A percentile compares a stretch with the other conserved stretches of the same genome.
These are phyloP conservation scores for Diaporthe caulivora DNA, from an alignment of 2,329 filamentous ascomycete species.

Conservation along the genomic window DNA sequence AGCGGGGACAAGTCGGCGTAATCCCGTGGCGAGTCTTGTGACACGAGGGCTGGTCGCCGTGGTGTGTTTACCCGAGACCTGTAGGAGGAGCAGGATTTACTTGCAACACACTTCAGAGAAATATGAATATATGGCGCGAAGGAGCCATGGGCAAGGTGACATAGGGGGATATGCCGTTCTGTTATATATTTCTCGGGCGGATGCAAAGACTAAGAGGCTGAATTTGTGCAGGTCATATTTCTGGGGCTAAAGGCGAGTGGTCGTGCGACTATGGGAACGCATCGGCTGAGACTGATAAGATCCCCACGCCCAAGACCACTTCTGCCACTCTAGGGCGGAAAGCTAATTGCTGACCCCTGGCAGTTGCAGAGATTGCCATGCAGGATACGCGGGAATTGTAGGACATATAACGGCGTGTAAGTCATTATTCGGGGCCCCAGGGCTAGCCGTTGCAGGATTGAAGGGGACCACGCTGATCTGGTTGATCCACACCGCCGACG, in stretches of 20 bases:
- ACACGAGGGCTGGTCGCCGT: neutral
- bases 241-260: conserved; percentile 27
- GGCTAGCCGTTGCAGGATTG: neutral
- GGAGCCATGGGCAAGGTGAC: fast-evolving
- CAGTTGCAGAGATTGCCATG: conserved; percentile 23
- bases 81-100: neutral
- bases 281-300: conserved; percentile 22
- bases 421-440: neutral
- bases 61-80: neutral
- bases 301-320: conserved; percentile 21
- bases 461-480: neutral
- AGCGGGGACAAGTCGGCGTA: neutral
- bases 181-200: neutral
- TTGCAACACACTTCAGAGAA: neutral
- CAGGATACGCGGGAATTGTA: conserved; percentile 17
- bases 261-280: conserved; percentile 39
- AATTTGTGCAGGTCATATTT: conserved; percentile 15
- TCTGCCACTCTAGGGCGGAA: neutral
- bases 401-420: conserved; percentile 18
- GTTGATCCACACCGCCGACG: conserved; percentile 21
- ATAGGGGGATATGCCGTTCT: neutral
- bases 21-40: neutral
- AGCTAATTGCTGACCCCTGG: conserved; percentile 28
- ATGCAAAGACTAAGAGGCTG: neutral
- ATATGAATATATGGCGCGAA: neutral